Conservation (phyloP, 768 basidiomycete genomes). For the Collybia mongolica region DNA sequence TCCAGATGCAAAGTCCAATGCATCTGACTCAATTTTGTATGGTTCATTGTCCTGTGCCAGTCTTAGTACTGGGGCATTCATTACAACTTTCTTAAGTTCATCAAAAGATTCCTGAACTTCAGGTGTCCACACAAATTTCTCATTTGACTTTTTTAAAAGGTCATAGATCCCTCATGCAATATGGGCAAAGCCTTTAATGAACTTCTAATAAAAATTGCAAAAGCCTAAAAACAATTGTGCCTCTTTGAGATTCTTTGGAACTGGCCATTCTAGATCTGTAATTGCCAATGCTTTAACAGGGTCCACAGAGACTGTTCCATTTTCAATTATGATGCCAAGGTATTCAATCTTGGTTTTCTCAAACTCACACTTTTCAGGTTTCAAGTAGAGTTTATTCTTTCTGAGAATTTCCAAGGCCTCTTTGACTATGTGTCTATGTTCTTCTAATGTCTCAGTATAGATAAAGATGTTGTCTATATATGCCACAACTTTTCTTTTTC, state of each 20-base stretch:
- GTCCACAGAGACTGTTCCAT: too few relatives aligned
- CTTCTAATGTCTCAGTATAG: constrained; percentile 18
- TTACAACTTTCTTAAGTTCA: constrained; percentile 21
- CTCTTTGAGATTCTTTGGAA: too few relatives aligned
- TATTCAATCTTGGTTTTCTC: too few relatives aligned
- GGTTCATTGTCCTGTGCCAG: constrained; percentile 11
- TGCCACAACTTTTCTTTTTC: constrained; percentile 24
- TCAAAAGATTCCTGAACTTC: constrained; percentile 23
- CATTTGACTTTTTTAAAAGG: constrained; percentile 23
- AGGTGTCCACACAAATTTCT: constrained; percentile 15
- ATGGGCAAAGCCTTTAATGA: constrained; percentile 33
- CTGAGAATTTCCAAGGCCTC: constrained; percentile 32
- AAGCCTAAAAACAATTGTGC: too few relatives aligned
- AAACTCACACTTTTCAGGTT: too few relatives aligned
- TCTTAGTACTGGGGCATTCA: constrained; percentile 16
- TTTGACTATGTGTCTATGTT: constrained; percentile 10
- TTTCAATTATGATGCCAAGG: too few relatives aligned
- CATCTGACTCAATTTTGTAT: constrained; percentile 23
- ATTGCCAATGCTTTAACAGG: too few relatives aligned
- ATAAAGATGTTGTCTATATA: constrained; percentile 46
- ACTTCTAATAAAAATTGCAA: constrained; percentile 41
- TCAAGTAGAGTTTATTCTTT: too few relatives aligned
- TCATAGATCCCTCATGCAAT: constrained; percentile 30
- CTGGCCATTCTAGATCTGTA: too few relatives aligned
- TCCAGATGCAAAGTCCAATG: constrained; percentile 28